A percentile compares a stretch with the other conserved stretches of the same genome.
phyloP scores from a whole-genome alignment of 1,139 yeast species.

The Geotrichum aggregatum region DNA sequence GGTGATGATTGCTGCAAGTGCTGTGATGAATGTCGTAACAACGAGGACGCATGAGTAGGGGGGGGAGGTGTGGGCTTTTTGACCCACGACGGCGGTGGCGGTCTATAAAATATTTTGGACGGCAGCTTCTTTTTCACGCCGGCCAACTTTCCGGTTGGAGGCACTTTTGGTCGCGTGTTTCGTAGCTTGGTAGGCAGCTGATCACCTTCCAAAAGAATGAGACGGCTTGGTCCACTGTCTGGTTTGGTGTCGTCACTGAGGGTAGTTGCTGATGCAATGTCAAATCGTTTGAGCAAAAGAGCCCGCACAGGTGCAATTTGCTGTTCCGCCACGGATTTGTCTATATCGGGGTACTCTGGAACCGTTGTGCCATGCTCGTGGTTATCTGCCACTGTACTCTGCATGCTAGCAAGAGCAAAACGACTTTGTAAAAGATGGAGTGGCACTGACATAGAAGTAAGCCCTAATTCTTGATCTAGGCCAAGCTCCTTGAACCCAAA shows the following conservation, averaged over 20 bases:
- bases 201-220: slow-evolving; percentile 62
- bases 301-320: slow-evolving; percentile 61
- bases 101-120: slow-evolving; percentile 30
- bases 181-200: slow-evolving; percentile 77
- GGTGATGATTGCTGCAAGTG: too few species aligned
- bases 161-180: slow-evolving; percentile 76
- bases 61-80: neutral
- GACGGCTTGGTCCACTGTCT: too few species aligned
- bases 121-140: slow-evolving; percentile 53
- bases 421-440: slow-evolving; percentile 80
- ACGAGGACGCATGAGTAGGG: too few species aligned
- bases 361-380: slow-evolving; percentile 29
- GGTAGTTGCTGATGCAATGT: slow-evolving; percentile 25
- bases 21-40: neutral
- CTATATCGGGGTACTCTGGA: slow-evolving; percentile 42
- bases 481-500: slow-evolving; percentile 95
- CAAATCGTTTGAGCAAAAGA: slow-evolving; percentile 45
- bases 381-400: slow-evolving; percentile 23
- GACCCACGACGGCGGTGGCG: slow-evolving; percentile 19
- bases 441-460: slow-evolving; percentile 82
- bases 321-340: slow-evolving; percentile 46
- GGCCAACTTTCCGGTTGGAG: slow-evolving; percentile 88
- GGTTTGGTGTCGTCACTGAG: slow-evolving; percentile 27
- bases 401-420: slow-evolving; percentile 42
- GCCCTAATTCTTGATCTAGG: slow-evolving; percentile 86